Evolutionary conservation across 352 stramenopile genomes (phyloP), one percentile per base, ranked within the genome.

Genomic region (Phytophthora pinifolia): DNA sequence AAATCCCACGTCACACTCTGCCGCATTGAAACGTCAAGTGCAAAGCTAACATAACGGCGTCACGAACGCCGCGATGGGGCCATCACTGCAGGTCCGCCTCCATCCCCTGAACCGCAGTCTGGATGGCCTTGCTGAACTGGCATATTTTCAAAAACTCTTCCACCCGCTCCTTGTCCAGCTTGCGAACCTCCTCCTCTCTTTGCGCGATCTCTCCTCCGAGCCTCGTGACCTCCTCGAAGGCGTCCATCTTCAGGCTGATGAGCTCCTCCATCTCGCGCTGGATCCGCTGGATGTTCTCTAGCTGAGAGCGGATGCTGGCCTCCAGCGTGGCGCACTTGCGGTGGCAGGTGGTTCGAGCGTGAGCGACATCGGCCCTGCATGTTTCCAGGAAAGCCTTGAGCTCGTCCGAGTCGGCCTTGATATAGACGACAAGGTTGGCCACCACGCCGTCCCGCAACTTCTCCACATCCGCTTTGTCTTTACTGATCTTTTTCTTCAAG

Each of bases 241-340:
- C 62, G 7, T 76, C 63, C 30, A 59, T 67, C 22, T 74, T 67
- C 53, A 89, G 65, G 25, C 45, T 69, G 29, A 92, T 76, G n/a
- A 79, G 48, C 8, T 88, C 72, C 30, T 85, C 70, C 72, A 92
- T 74, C 2, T 83, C 54, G 18, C 56, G 64, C 45, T 86, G 75
- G 38, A 75, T 60, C 34, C 27, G 54, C 5, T 62, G 47, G 6
- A 90, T 61, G 12, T 46, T 54, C 18, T 53, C 37, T 18, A 69
- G 43, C 14, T 77, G 77, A 1, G 63, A 49, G 18, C 54, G 58
- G 36, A 92, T 83, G 15, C 34, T 47, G 2, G 67, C 64, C 42
- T 88, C 69, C 0, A 82, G 15, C 9, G 58, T 58, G 8, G 68
- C 71, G 32, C 79, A 88, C 4, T 75, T 73, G 1, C 67, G 67